Evolutionary conservation across 495 filamentous ascomycete genomes (phyloP), one percentile per base, ranked within the genome.

Genomic region (Penicilliopsis zonata): DNA sequence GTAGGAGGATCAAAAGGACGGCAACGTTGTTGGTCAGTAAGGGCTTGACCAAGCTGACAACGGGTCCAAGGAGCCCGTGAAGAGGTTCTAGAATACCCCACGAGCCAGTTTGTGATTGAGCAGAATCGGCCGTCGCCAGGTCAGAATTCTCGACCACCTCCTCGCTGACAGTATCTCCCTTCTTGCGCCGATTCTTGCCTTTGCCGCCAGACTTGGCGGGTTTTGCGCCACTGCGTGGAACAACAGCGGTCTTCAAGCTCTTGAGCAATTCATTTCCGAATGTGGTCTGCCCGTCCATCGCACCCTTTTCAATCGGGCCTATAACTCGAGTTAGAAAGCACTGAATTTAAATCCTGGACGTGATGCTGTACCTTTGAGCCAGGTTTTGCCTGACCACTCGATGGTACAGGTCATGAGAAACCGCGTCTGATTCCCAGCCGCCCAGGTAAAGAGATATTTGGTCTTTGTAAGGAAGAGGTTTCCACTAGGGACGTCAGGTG

Each of bases 381-480:
- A 99, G 59, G 85, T 94, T 66, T 99, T 99, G 34, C 90, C 87
- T 0, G 80, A 75, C 90, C 90, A 99, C 47, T 96, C 90, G 30
- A 96, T 82, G 0, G 77, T 78, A 53, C 83, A 94, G 35, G 76
- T 93, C 54, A 85, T 75, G 16, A 87, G 66, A 17, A 99, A 57
- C 19, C 83, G 70, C 0, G 92, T 99, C 15, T 76, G 61, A 42
- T 92, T 92, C 34, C 72, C 76, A 18, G 90, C 66, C 2, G 75
- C 86, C 90, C 90, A 99, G 24, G 78, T 82, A 5, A 99, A 67
- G 40, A 92, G 92, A 42, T 95, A 96, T 47, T 80, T 84, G 1
- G 92, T 96, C 57, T 94, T 96, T 16, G 80, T 78, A 21, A 67
- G 62, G 50, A 99, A 99, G 6, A 92, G 72, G 56, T 86, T 93